A percentile compares a stretch with the other conserved stretches of the same genome.
Evolutionary conservation across 2,329 filamentous ascomycete species (phyloP).

Genomic region (Alternaria triticimaculans): DNA sequence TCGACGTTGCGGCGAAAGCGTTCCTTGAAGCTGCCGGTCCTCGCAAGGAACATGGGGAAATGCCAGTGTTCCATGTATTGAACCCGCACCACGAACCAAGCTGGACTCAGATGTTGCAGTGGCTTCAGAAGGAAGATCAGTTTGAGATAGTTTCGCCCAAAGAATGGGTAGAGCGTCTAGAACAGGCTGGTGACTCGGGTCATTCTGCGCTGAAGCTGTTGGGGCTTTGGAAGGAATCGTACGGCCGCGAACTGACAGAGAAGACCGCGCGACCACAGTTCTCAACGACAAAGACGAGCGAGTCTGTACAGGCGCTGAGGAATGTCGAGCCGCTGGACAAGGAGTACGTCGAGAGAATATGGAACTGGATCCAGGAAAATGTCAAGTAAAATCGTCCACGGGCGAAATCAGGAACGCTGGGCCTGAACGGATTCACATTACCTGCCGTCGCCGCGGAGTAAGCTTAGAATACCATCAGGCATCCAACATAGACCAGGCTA

Average conservation of each 20-base stretch:
- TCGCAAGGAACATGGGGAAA: constrained; percentile 2
- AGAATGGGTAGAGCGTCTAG: constrained; percentile 54
- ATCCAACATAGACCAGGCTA: not conserved
- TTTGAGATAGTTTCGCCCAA: constrained; percentile 52
- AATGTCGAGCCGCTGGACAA: constrained; percentile 52
- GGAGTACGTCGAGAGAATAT: constrained; percentile 53
- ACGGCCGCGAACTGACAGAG: constrained; percentile 28
- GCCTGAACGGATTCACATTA: not conserved
- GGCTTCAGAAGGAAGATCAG: constrained; percentile 48
- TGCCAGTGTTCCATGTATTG: constrained; percentile 57
- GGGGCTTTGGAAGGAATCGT: constrained; percentile 58
- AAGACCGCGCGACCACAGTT: constrained; percentile 34
- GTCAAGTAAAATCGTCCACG: constrained; percentile 15
- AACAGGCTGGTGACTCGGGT: constrained; percentile 37
- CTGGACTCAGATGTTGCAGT: constrained; percentile 57
- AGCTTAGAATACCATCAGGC: not conserved
- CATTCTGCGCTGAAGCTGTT: constrained; percentile 58
- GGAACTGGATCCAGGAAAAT: constrained; percentile 46
- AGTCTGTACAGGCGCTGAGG: constrained; percentile 44
- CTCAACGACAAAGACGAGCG: constrained; percentile 43
- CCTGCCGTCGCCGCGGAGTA: not conserved
- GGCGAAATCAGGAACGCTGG: not conserved
- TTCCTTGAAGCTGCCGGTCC: constrained; percentile 51
- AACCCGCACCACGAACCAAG: constrained; percentile 54
- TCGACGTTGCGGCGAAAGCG: constrained; percentile 54